phyloP scores from a whole-genome alignment of 2,329 filamentous ascomycete species.

The Malbranchea cinnamomea region DNA sequence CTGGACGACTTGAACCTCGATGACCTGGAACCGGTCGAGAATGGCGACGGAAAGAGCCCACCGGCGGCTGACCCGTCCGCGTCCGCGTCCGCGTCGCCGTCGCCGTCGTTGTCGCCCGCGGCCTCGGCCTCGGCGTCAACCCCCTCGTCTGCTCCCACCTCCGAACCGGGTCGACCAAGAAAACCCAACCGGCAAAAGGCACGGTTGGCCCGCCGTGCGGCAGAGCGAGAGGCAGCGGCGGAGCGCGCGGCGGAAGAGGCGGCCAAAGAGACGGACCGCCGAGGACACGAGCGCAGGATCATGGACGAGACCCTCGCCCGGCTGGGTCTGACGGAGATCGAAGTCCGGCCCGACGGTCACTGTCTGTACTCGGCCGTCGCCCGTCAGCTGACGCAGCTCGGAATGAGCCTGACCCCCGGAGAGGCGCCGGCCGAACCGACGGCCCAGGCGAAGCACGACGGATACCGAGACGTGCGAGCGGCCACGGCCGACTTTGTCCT shows the following conservation, averaged over 20 bases:
- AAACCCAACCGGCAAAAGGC: conserved; percentile 89
- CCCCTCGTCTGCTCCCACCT: background rate
- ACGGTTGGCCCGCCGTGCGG: conserved; percentile 72
- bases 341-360: conserved; percentile 82
- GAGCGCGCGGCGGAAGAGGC: conserved; percentile 62
- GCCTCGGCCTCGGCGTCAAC: background rate
- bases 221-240: conserved; percentile 59
- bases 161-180: conserved; percentile 29
- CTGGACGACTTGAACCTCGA: conserved; percentile 21
- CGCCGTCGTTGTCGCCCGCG: too few relatives aligned
- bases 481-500: conserved; percentile 66
- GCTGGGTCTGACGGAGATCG: conserved; percentile 54
- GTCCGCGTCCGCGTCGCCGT: background rate
- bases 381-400: conserved; percentile 53
- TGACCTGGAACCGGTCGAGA: conserved; percentile 5
- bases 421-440: conserved; percentile 7
- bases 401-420: conserved; percentile 20
- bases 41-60: conserved; percentile 8
- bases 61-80: background rate
- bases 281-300: conserved; percentile 50
- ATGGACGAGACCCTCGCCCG: conserved; percentile 55
- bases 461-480: conserved; percentile 53
- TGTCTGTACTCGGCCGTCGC: conserved; percentile 88
- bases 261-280: conserved; percentile 54
- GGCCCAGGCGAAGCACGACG: conserved; percentile 20